Conservation (phyloP, 164 flowering plant species). For the Tetrastigma voinierianum region DNA sequence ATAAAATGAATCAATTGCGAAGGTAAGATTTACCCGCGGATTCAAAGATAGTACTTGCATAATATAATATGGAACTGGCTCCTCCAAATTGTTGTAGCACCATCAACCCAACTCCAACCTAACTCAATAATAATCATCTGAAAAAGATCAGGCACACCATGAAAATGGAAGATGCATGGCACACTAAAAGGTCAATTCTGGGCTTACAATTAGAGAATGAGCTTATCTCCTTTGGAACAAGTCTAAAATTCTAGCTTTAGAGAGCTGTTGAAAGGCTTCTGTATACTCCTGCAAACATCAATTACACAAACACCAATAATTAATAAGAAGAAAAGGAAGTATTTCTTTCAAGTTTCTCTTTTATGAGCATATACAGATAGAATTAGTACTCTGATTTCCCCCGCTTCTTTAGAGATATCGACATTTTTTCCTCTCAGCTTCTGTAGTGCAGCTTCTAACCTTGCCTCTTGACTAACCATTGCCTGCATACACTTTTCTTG, state of each 20-base stretch:
- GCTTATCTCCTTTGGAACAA: neutral
- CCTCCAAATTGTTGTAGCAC: constrained; percentile 47
- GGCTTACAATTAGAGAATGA: neutral
- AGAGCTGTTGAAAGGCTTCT: neutral
- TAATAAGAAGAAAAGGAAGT: neutral
- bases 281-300: neutral
- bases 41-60: constrained; percentile 36
- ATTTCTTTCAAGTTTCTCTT: neutral
- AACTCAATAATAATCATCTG: neutral
- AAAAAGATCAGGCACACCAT: too few species aligned
- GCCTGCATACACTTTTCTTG: constrained; percentile 22
- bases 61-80: constrained; percentile 32
- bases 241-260: neutral
- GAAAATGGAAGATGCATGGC: too few species aligned
- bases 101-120: constrained; percentile 53
- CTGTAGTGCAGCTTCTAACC: constrained; percentile 22
- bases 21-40: constrained; percentile 32
- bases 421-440: neutral
- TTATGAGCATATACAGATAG: neutral
- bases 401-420: neutral
- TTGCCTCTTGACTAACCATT: constrained; percentile 19
- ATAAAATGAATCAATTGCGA: neutral
- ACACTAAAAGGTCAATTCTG: too few species aligned
- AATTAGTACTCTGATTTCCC: neutral
- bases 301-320: too few species aligned